Evolutionary conservation across 768 basidiomycete genomes (phyloP), one percentile per base, ranked within the genome.

Genomic region (Pulveroboletus sp.): DNA sequence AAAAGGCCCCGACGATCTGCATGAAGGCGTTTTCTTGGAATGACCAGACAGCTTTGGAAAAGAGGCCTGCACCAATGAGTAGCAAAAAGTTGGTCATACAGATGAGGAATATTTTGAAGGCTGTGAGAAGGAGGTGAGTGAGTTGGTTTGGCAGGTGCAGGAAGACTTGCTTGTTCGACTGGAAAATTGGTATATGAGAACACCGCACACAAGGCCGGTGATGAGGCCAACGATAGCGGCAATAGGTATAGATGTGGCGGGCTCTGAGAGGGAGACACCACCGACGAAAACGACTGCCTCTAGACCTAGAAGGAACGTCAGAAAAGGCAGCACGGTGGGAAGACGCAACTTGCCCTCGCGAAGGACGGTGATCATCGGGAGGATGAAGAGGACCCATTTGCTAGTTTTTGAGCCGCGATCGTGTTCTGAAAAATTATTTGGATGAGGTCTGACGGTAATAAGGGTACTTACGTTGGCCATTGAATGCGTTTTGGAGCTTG

Each of bases 231-330:
- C 81, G 49, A 97, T 86, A 40, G 92, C 81, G 7, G 95, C 87
- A 36, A 98, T 85, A 1, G 95, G 95, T 57, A 97, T 94, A 6
- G 94, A 79, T 1, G 77, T 80, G 2, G 90, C 94, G 5, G 82
- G 73, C 60, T 90, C 79, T 27, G 85, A 86, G 43, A 97, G 84
- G 5, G 94, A 85, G 29, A 97, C 93, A 43, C 94, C 93, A 4
- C 94, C 90, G 31, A 97, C 92, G 62, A 97, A 97, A 51, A 97
- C 76, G 49, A 97, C 87, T 1, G 89, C 93, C 66, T 97, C 94
- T 52, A 97, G 74, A 40, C 84, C 84, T 85, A 38, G 7, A 33
- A 39, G 3, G 16, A 17, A n/a, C 13, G 33, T 56, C 5, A 49
- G 37, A 2, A 14, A 21, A 9, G 27, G 5, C 9, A 17, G 3